Conservation (phyloP, 2,329 filamentous ascomycete genomes). For the Gnomoniopsis sp. region DNA sequence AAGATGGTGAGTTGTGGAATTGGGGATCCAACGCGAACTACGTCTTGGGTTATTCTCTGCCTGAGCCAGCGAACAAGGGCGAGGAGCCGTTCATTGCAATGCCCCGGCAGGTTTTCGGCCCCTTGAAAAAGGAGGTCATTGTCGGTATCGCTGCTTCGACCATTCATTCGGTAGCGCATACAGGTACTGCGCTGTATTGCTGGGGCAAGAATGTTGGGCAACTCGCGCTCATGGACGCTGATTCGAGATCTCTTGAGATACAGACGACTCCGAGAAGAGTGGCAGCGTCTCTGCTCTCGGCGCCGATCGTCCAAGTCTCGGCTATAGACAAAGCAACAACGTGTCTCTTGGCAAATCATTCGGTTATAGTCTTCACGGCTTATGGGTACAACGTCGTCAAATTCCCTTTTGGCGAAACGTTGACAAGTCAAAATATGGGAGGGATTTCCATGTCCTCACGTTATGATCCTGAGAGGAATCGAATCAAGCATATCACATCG, state of each 20-base stretch:
- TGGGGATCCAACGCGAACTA: conserved; percentile 88
- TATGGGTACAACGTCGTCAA: conserved; percentile 91
- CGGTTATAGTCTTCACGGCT: conserved; percentile 91
- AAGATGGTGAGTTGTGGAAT: conserved; percentile 86
- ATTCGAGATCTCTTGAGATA: conserved; percentile 84
- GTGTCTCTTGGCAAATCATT: conserved; percentile 79
- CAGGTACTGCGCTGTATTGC: conserved; percentile 75
- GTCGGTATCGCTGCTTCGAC: conserved; percentile 83
- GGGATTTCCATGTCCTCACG: conserved; percentile 59
- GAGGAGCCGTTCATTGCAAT: conserved; percentile 79
- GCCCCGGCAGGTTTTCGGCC: conserved; percentile 87
- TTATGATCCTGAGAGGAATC: conserved; percentile 61
- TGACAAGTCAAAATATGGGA: conserved; percentile 66
- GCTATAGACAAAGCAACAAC: conserved; percentile 89
- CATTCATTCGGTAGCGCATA: conserved; percentile 89
- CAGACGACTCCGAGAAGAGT: conserved; percentile 82
- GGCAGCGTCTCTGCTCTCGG: conserved; percentile 75
- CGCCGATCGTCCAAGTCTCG: conserved; percentile 72
- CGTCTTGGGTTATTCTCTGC: conserved; percentile 81
- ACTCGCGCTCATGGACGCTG: conserved; percentile 88
- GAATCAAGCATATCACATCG: conserved; percentile 73
- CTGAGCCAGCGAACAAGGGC: conserved; percentile 62
- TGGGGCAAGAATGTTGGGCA: conserved; percentile 97
- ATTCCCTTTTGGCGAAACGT: conserved; percentile 68
- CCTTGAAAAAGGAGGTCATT: conserved; percentile 81